phyloP scores from a whole-genome alignment of 1,284 basidiomycete species.

The Microbotryum scabiosae region DNA sequence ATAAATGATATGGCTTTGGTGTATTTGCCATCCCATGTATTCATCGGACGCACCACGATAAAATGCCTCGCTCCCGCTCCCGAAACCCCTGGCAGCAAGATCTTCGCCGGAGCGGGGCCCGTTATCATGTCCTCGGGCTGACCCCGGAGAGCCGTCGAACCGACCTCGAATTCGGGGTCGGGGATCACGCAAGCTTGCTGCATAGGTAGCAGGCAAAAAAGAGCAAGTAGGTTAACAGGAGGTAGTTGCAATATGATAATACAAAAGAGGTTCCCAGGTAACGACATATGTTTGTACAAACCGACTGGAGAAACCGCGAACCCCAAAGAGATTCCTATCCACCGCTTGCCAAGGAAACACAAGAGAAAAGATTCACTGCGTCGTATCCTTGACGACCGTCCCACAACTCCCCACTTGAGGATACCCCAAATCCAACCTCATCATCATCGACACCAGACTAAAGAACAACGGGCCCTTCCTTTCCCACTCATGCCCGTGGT shows the following conservation, averaged over 20 bases:
- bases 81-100: too few species aligned
- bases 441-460: conserved; percentile 41
- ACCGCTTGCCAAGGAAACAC: background rate
- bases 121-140: too few species aligned
- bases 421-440: conserved; percentile 41
- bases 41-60: too few species aligned
- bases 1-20: too few species aligned
- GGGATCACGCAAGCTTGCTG: too few species aligned
- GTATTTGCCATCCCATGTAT: too few species aligned
- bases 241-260: background rate
- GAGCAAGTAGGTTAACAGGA: background rate
- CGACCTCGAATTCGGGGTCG: too few species aligned
- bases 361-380: background rate
- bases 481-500: conserved; percentile 24
- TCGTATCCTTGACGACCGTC: too few species aligned
- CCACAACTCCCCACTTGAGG: conserved; percentile 28
- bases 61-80: too few species aligned
- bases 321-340: background rate
- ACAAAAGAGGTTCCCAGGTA: background rate
- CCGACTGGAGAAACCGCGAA: background rate
- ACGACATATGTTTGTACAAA: background rate
- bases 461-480: conserved; percentile 38
- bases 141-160: too few species aligned
- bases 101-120: too few species aligned
- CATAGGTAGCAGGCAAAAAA: too few species aligned